These are phyloP conservation scores for Calonectria hongkongensis DNA, from an alignment of 2,329 filamentous ascomycete genomes.

Conservation along the genomic window DNA sequence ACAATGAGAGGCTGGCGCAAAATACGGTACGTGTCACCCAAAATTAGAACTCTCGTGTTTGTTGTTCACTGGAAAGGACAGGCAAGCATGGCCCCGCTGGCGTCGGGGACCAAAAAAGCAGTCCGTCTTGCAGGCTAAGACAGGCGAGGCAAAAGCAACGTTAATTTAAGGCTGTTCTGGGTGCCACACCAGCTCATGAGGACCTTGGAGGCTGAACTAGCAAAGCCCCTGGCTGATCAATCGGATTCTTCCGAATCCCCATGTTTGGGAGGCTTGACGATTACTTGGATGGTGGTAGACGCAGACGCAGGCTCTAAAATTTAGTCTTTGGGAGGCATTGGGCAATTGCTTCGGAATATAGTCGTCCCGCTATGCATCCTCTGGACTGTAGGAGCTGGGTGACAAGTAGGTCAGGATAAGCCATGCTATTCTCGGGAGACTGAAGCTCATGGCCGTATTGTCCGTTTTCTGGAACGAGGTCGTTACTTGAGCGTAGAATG, in stretches of 20 bases:
- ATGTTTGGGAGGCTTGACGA: not conserved
- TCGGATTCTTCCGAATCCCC: conserved; percentile 7
- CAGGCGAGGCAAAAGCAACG: not conserved
- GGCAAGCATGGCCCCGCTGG: not conserved
- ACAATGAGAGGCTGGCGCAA: not conserved
- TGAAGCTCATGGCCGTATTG: too few species aligned
- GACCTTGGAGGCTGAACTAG: too few species aligned
- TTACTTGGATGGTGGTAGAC: too few species aligned
- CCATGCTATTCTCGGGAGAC: too few species aligned
- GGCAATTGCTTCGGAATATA: too few species aligned
- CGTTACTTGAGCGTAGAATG: too few species aligned
- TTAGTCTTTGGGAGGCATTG: too few species aligned
- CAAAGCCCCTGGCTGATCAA: not conserved
- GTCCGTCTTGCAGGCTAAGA: not conserved
- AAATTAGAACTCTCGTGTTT: not conserved
- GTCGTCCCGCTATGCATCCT: too few species aligned
- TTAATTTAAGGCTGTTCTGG: not conserved
- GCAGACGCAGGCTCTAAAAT: not conserved
- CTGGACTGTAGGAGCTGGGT: too few species aligned
- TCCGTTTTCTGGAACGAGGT: too few species aligned
- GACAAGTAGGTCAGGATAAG: too few species aligned
- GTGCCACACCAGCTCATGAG: not conserved
- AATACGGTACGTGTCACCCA: not conserved
- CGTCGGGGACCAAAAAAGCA: not conserved
- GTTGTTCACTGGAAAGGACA: not conserved